Conservation (phyloP, 352 stramenopile genomes). For the Salisapilia sapeloensis region DNA sequence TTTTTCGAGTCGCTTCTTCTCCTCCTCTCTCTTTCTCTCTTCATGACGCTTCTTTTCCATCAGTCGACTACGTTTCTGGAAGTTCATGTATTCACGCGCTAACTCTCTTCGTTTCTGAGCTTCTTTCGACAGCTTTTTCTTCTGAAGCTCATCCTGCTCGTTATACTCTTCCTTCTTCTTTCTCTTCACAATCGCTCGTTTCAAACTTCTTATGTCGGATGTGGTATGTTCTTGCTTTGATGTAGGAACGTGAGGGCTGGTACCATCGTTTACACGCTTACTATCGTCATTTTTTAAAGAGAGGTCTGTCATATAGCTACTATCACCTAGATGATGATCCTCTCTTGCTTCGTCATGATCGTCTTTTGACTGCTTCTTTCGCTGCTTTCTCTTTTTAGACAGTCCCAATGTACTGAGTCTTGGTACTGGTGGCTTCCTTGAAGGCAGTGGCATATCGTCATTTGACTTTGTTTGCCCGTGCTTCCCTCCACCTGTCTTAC, state of each 20-base stretch:
- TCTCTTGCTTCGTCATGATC: neutral
- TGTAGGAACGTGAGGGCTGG: slow-evolving; percentile 1
- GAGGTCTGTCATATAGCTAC: neutral
- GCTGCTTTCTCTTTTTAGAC: neutral
- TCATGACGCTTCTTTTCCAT: slow-evolving; percentile 14
- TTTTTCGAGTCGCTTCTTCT: slow-evolving; percentile 6
- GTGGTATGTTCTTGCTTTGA: neutral
- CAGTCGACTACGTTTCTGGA: slow-evolving; percentile 31
- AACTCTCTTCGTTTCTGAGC: slow-evolving; percentile 24
- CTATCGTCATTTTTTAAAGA: too few relatives aligned
- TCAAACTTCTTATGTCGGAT: neutral
- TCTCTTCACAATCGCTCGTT: slow-evolving; percentile 5
- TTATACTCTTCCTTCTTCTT: neutral
- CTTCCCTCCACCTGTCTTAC: neutral
- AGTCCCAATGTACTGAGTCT: slow-evolving; percentile 14
- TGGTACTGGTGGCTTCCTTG: slow-evolving; percentile 43
- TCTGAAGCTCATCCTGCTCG: slow-evolving; percentile 2
- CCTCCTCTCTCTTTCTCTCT: slow-evolving; percentile 15
- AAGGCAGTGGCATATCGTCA: too few relatives aligned
- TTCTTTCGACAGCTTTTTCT: slow-evolving; percentile 10
- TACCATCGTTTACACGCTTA: slow-evolving; percentile 4
- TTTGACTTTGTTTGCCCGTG: neutral
- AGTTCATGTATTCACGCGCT: slow-evolving; percentile 44
- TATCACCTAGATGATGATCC: neutral
- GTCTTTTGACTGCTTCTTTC: too few relatives aligned